Base-by-base conservation (phyloP, 164 flowering plant genomes). In the Vitis cinerea region DNA sequence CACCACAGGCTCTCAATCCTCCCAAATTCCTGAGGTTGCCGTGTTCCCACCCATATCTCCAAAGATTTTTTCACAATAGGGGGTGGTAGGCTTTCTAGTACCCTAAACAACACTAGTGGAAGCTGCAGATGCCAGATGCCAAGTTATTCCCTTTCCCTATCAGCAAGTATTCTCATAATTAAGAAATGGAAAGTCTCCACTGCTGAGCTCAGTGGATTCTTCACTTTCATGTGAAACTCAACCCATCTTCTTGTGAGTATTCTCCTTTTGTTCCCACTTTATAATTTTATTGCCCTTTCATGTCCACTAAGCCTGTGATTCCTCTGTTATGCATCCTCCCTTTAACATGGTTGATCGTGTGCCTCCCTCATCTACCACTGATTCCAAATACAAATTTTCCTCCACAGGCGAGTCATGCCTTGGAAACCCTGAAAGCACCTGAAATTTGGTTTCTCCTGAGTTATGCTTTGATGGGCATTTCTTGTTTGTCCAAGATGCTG, bases 101-200 rank as follows among this genome's bases (percentile, higher is more conserved):
- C 30, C 48, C 30, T 61, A 8, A 23, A 15, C 52, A 63, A 63
- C 47, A 15, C 29, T 50, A 1, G 56, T 54, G 50, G 23, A 9
- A 47, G 48, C 53, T 62, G 37, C 23, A 67, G 17, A 48, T 17
- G 19, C 7, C 23, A 67, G 37, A 48, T 17, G 19, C 7, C 63
- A 57, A 67, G 70, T 48, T 57, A 31, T 67, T 58, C 63, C 14
- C 51, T 58, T 67, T 48, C 63, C 16, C 27, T 2, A 6, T 48
- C 15, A n/a, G 11, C 2, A 55, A 55, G 31, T 15, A 37, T 54
- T 65, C 68, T 29, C 59, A 6, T 65, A 13, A 53, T 30, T 10
- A 27, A 31, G 7, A 31, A 29, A 66, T 55, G 47, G 30, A n/a
- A 56, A 56, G 59, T n/a, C 23, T 13, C 2, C 3, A 4, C 59